phyloP scores from a whole-genome alignment of 495 filamentous ascomycete genomes.

The Rusavskia elegans region DNA sequence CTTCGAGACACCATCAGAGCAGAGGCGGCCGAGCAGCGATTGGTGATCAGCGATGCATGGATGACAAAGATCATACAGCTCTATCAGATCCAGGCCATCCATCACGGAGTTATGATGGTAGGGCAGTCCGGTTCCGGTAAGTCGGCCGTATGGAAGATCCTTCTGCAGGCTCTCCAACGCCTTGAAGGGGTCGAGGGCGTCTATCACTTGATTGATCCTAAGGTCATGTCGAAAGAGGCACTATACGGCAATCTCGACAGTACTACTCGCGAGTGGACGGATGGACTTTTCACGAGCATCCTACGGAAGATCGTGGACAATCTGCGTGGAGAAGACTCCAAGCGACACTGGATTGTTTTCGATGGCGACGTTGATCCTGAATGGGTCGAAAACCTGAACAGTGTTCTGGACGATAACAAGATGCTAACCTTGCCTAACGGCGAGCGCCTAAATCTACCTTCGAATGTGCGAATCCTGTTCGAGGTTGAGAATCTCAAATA shows the following conservation, averaged over 20 bases:
- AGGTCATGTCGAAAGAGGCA: constrained; percentile 98
- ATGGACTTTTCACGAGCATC: constrained; percentile 95
- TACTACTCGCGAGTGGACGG: constrained; percentile 96
- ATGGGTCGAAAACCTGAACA: constrained; percentile 99
- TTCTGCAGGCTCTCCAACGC: constrained; percentile 83
- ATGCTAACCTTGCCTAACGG: constrained; percentile 91
- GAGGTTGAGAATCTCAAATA: constrained; percentile 98
- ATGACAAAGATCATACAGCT: constrained; percentile 92
- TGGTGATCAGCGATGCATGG: constrained; percentile 85
- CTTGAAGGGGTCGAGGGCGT: constrained; percentile 87
- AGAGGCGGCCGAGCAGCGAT: constrained; percentile 65
- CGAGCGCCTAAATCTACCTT: constrained; percentile 82
- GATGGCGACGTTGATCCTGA: constrained; percentile 98
- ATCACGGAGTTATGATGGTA: constrained; percentile 99
- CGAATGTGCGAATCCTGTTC: constrained; percentile 98
- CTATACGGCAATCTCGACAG: constrained; percentile 91
- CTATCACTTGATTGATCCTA: constrained; percentile 94
- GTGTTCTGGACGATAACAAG: constrained; percentile 97
- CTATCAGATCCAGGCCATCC: constrained; percentile 92
- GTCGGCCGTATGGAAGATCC: constrained; percentile 81
- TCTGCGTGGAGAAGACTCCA: constrained; percentile 86
- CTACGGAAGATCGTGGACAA: constrained; percentile 97
- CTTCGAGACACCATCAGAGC: constrained; percentile 68
- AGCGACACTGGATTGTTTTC: constrained; percentile 98
- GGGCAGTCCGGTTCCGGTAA: constrained; percentile 91